Conservation (phyloP, 345 rosid genomes). For the Salix koriyanagi region DNA sequence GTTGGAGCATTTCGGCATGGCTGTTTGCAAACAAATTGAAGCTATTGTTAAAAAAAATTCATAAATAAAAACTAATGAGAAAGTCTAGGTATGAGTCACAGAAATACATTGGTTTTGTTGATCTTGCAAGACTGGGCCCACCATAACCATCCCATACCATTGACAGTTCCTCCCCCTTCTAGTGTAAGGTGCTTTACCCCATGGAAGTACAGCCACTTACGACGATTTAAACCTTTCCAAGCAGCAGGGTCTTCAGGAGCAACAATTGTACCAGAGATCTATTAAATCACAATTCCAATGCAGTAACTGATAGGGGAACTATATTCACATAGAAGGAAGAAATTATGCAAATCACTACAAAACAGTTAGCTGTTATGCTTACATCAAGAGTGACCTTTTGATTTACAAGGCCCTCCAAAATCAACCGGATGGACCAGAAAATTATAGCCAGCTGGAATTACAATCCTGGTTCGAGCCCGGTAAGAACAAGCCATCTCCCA, state of each 20-base stretch:
- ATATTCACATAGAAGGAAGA: constrained; percentile 1
- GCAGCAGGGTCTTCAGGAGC: constrained; percentile 71
- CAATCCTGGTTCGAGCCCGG: constrained; percentile 39
- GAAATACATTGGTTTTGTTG: constrained; percentile 42
- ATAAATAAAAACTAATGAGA: constrained; percentile 1
- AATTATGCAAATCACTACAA: not conserved
- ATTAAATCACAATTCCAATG: constrained; percentile 11
- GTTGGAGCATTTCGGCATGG: constrained; percentile 92
- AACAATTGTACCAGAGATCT: constrained; percentile 71
- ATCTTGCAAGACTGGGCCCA: constrained; percentile 83
- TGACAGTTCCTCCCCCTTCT: constrained; percentile 70
- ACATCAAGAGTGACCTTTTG: constrained; percentile 67
- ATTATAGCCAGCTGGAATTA: constrained; percentile 50
- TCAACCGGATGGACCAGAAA: constrained; percentile 58
- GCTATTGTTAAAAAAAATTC: constrained; percentile 20
- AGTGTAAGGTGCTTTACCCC: constrained; percentile 66
- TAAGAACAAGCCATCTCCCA: constrained; percentile 79
- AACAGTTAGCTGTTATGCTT: constrained; percentile 8
- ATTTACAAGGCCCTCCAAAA: constrained; percentile 73
- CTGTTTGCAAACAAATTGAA: constrained; percentile 46
- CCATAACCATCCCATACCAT: constrained; percentile 87
- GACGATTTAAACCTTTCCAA: constrained; percentile 69
- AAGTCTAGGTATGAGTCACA: constrained; percentile 9
- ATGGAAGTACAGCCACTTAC: constrained; percentile 76
- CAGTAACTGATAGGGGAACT: not conserved